Base-by-base conservation (phyloP, 768 basidiomycete genomes). In the Amanita brunnescens region DNA sequence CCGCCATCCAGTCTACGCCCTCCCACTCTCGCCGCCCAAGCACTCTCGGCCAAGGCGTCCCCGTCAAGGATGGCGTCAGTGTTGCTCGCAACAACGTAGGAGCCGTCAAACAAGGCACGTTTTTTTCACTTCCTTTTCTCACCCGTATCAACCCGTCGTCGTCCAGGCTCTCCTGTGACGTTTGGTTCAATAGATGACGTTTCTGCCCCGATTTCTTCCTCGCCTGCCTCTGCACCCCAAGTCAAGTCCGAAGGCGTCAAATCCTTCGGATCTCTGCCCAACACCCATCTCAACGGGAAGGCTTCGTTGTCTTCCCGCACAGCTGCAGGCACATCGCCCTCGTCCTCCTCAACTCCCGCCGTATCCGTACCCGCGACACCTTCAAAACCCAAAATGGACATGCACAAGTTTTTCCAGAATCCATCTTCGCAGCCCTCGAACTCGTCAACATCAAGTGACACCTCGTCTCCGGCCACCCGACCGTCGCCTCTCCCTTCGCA, bases 131-230 rank as follows among this genome's bases (percentile, higher is more conserved):
- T n/a, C 53, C 12, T 51, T 40, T 57, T 47, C 52, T 40, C 55
- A 45, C 47, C 49, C 59, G 39, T 41, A 40, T 47, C 18, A 55
- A 10, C 37, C 56, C 44, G 52, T 30, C 32, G 41, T 48, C 26
- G 3, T 45, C 41, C 55, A 87, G 81, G 77, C 60, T 80, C 82
- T 52, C 70, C 78, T 47, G 83, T 95, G 58, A 87, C 85, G 45
- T 93, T 94, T 72, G 92, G 92, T 59, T 91, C 91, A 42, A 88
- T 93, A 76, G 85, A 91, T 70, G 87, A 90, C 67, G 78, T 76
- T 57, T 68, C 75, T 53, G 82, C 88, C 48, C 77, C 84, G 54
- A 83, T 91, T 60, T 87, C 90, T 32, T 86, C 89, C 41, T 90
- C 89, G 7, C 89, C 91, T 32, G 86, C 88, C 49, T 71, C 79